phyloP scores from a whole-genome alignment of 768 basidiomycete genomes.

The Xerocomellus dryophilus region DNA sequence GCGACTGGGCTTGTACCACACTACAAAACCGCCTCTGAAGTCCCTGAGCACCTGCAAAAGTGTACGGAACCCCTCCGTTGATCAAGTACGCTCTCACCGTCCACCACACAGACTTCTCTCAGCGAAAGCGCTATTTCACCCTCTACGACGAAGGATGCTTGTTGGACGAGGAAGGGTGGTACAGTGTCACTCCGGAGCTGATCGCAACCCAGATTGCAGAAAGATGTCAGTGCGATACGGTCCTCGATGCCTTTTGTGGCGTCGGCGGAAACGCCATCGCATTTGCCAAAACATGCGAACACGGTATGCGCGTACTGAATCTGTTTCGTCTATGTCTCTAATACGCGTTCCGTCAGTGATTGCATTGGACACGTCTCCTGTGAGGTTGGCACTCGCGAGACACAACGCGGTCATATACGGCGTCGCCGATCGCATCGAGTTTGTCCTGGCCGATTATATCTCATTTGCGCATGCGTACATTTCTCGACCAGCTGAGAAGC shows the following conservation, averaged over 20 bases:
- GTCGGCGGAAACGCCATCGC: slow-evolving; percentile 98
- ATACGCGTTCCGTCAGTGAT: slow-evolving; percentile 61
- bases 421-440: slow-evolving; percentile 93
- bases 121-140: slow-evolving; percentile 80
- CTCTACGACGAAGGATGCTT: slow-evolving; percentile 79
- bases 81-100: background rate
- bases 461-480: slow-evolving; percentile 64
- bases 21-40: slow-evolving; percentile 60
- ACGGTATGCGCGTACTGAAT: slow-evolving; percentile 54
- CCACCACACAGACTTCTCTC: slow-evolving; percentile 69
- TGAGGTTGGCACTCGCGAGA: slow-evolving; percentile 82
- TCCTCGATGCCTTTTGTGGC: slow-evolving; percentile 95
- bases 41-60: slow-evolving; percentile 78
- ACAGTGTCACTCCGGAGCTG: slow-evolving; percentile 89
- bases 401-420: slow-evolving; percentile 95
- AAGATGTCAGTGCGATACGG: slow-evolving; percentile 77
- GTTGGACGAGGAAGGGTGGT: slow-evolving; percentile 97
- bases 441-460: slow-evolving; percentile 83
- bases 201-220: slow-evolving; percentile 94
- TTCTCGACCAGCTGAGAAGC: slow-evolving; percentile 30
- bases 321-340: background rate
- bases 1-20: slow-evolving; percentile 71
- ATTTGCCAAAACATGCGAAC: slow-evolving; percentile 92
- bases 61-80: slow-evolving; percentile 44
- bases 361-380: slow-evolving; percentile 83